These are phyloP conservation scores for Urochloa ruziziensis DNA, from an alignment of 176 grass and related monocot species.

Conservation along the genomic window DNA sequence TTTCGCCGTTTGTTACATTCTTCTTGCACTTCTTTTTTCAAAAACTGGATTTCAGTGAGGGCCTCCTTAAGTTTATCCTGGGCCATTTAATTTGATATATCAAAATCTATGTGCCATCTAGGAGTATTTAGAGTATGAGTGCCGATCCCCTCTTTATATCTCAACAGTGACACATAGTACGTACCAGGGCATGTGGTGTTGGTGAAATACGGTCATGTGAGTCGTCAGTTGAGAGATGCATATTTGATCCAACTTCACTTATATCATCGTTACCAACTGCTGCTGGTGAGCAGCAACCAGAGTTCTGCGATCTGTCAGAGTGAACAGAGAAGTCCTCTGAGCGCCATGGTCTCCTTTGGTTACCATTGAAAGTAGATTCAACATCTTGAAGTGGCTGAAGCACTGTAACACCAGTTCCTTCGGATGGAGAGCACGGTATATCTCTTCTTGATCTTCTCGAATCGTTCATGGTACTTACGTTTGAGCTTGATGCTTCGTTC, in stretches of 20 bases:
- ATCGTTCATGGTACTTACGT: not conserved
- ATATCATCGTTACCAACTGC: not conserved
- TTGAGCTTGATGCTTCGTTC: not conserved
- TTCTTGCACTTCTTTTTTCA: conserved; percentile 48
- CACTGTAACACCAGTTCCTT: not conserved
- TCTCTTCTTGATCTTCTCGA: not conserved
- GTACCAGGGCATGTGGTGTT: conserved; percentile 12
- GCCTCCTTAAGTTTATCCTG: conserved; percentile 41
- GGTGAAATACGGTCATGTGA: conserved; percentile 2
- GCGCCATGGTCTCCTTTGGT: not conserved
- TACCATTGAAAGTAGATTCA: not conserved
- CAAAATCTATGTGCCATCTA: not conserved
- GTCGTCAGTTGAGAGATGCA: not conserved
- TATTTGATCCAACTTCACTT: conserved; percentile 12
- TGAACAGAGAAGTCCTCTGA: not conserved
- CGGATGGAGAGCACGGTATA: not conserved
- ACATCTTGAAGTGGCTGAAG: not conserved
- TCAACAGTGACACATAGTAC: not conserved
- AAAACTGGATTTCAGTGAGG: conserved; percentile 33
- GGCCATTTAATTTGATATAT: not conserved
- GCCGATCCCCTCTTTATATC: not conserved
- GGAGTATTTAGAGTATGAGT: not conserved
- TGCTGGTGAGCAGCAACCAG: not conserved
- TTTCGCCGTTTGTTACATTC: conserved; percentile 45
- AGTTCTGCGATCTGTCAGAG: not conserved